phyloP scores from a whole-genome alignment of 306 rosid genomes.

The Trifolium dubium region DNA sequence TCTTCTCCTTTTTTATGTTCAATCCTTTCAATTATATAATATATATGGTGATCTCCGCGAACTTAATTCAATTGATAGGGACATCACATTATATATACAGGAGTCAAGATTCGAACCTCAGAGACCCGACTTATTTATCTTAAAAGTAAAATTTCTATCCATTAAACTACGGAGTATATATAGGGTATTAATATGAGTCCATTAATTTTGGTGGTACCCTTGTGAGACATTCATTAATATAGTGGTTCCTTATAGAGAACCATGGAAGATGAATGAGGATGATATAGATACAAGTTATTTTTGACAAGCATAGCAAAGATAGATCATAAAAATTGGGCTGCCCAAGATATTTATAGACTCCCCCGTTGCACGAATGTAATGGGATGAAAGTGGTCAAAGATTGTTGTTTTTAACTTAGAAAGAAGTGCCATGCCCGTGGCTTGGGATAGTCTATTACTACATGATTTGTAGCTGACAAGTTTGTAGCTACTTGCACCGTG shows the following conservation, averaged over 20 bases:
- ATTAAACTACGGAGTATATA: too few species aligned
- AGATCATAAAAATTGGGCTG: background rate
- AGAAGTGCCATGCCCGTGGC: constrained; percentile 30
- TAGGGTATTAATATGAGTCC: too few species aligned
- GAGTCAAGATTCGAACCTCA: too few species aligned
- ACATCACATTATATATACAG: too few species aligned
- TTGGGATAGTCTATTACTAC: background rate
- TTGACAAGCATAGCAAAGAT: background rate
- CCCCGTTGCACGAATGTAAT: background rate
- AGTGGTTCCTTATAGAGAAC: background rate
- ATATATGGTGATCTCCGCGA: too few species aligned
- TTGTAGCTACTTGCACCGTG: constrained; percentile 21
- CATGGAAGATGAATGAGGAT: background rate
- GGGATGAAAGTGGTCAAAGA: constrained; percentile 51
- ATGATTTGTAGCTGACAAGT: constrained; percentile 47
- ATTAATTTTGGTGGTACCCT: background rate
- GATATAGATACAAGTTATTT: background rate
- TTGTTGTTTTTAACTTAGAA: constrained; percentile 32
- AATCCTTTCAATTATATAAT: too few species aligned
- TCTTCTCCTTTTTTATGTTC: too few species aligned
- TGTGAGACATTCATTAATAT: background rate
- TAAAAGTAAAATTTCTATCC: too few species aligned
- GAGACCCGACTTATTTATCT: too few species aligned
- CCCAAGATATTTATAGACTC: background rate
- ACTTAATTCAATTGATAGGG: too few species aligned